These are phyloP conservation scores for Apiospora aurea DNA, from an alignment of 2,329 filamentous ascomycete genomes.

Conservation along the genomic window DNA sequence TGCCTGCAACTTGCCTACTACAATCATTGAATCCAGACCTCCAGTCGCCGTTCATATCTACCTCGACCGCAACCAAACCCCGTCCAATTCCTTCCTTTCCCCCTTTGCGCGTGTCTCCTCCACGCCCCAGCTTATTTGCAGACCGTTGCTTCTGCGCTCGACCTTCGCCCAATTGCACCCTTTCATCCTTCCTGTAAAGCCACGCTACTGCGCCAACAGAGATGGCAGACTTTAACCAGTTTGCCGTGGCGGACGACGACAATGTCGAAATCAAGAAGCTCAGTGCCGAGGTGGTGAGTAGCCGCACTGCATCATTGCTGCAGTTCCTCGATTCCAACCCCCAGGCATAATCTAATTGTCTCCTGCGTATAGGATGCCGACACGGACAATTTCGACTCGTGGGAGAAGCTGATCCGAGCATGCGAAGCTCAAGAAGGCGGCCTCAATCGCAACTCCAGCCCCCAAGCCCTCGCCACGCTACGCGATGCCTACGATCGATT, in stretches of 20 bases:
- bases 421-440: slow-evolving; percentile 89
- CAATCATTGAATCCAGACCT: background rate
- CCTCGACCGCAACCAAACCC: background rate
- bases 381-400: slow-evolving; percentile 90
- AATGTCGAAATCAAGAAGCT: slow-evolving; percentile 60
- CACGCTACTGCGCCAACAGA: background rate
- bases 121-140: background rate
- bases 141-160: background rate
- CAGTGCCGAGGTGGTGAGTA: slow-evolving; percentile 68
- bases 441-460: slow-evolving; percentile 94
- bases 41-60: background rate
- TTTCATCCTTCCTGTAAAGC: background rate
- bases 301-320: slow-evolving; percentile 15
- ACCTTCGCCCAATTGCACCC: slow-evolving; percentile 4
- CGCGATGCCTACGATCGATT: slow-evolving; percentile 92
- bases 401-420: slow-evolving; percentile 89
- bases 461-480: slow-evolving; percentile 86
- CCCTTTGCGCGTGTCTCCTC: slow-evolving; percentile 1
- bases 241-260: slow-evolving; percentile 45
- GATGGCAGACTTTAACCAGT: slow-evolving; percentile 30
- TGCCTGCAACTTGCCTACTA: background rate
- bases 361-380: slow-evolving; percentile 62
- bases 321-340: background rate
- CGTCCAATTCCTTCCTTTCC: background rate
- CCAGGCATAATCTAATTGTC: slow-evolving; percentile 29